phyloP scores from a whole-genome alignment of 1,284 basidiomycete species.

The Agroathelia rolfsii region DNA sequence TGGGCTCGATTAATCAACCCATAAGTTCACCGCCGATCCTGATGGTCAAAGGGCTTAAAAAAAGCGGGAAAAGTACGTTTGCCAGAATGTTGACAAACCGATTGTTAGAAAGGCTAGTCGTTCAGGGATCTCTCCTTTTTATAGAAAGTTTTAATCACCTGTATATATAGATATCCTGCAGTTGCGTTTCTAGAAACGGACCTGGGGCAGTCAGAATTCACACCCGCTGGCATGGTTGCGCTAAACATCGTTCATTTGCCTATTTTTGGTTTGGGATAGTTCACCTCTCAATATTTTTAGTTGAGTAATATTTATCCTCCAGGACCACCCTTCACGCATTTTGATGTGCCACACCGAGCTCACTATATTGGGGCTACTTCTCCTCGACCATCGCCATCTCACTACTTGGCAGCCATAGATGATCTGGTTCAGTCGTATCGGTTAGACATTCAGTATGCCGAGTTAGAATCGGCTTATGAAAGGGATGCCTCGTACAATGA shows the following conservation, averaged over 20 bases:
- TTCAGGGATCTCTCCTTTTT: background rate
- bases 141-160: conserved; percentile 2
- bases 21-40: conserved; percentile 36
- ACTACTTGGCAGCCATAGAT: conserved; percentile 66
- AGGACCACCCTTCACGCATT: conserved; percentile 85
- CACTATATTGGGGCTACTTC: conserved; percentile 81
- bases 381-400: conserved; percentile 71
- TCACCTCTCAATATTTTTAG: background rate
- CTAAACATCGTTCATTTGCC: conserved; percentile 64
- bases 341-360: conserved; percentile 57
- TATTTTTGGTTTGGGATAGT: conserved; percentile 49
- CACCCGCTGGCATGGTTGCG: conserved; percentile 77
- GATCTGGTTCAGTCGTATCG: conserved; percentile 65
- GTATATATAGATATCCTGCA: conserved; percentile 40
- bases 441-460: conserved; percentile 55
- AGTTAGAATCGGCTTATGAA: conserved; percentile 15
- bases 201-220: conserved; percentile 90
- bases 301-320: conserved; percentile 4
- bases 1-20: conserved; percentile 10
- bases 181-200: conserved; percentile 92
- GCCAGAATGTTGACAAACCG: conserved; percentile 68
- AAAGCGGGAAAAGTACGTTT: conserved; percentile 86
- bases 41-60: conserved; percentile 83
- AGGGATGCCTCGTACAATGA: conserved; percentile 30
- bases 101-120: conserved; percentile 44